Evolutionary conservation across 345 rosid species (phyloP).

Genomic region (Moricandia arvensis): DNA sequence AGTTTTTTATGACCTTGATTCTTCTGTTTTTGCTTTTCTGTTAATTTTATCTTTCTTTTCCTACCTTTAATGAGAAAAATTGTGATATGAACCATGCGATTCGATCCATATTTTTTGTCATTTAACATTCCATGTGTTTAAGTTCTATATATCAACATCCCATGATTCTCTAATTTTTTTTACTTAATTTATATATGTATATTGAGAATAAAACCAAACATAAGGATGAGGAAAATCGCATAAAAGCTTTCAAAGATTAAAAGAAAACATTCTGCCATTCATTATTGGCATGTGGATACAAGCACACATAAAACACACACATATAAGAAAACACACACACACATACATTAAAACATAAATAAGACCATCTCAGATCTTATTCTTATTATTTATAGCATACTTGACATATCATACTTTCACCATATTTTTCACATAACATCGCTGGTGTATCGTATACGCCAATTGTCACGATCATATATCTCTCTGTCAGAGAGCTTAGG

Average conservation of each 20-base stretch:
- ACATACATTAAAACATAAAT: neutral
- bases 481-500: slow-evolving; percentile 29
- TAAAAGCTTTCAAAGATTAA: neutral
- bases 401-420: slow-evolving; percentile 13
- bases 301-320: neutral
- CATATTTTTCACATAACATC: slow-evolving; percentile 28
- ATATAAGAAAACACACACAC: neutral
- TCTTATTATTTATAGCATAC: slow-evolving; percentile 1
- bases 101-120: neutral
- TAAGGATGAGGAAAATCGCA: neutral
- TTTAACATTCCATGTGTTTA: neutral
- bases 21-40: neutral
- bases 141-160: neutral
- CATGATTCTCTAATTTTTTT: neutral
- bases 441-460: slow-evolving; percentile 3
- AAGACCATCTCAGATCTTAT: slow-evolving; percentile 13
- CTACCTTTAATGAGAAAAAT: neutral
- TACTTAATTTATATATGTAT: neutral
- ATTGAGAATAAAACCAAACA: neutral
- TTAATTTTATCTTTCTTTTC: neutral
- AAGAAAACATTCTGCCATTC: slow-evolving; percentile 8
- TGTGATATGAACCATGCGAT: neutral
- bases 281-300: neutral
- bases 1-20: neutral
- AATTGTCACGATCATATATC: neutral